Base-by-base conservation (phyloP, 495 filamentous ascomycete genomes). In the Astrocystis sublimbata region DNA sequence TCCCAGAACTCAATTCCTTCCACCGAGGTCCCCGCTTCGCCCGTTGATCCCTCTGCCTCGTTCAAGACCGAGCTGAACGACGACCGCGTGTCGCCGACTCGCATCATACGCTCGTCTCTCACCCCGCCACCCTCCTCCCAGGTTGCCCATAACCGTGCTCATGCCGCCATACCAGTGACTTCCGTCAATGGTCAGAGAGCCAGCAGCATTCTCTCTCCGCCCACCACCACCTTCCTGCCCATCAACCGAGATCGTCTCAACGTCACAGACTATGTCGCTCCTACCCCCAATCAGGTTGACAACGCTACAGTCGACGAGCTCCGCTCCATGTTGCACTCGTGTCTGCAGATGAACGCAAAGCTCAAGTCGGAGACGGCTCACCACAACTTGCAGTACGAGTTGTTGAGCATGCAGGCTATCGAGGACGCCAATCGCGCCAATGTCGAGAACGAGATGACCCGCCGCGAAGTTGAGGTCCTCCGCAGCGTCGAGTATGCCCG, bases 361-460 rank as follows among this genome's bases (percentile, higher is more conserved):
- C 84, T 93, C 52, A 90, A 92, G 50, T 90, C 91, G 81, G 88
- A 89, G 46, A 88, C 90, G 1, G 88, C 96, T 24, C 94, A 98
- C 70, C 89, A 96, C 79, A 96, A 94, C 69, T 77, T 98, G 49
- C 93, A 97, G 71, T 91, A 94, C 69, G 92, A 87, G 67, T 82
- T 98, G 62, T 83, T 97, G 23, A 87, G 82, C 51, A 90, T 98
- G 53, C 91, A 96, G 68, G 93, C 89, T 42, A 85, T 88, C 30
- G 93, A 96, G 72, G 89, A 92, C 24, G 82, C 90, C 4, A 93
- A 96, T 72, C 86, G 92, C 38, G 91, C 93, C 60, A 90, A 87
- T 36, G 94, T 98, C 10, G 94, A 98, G 75, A 91, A 96, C 60
- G 90, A 96, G 50, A 92, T 98, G 78, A 89, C 89, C n/a, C 87